Evolutionary conservation across 768 basidiomycete species (phyloP).

Genomic region (Symmetrospora coprosmae): DNA sequence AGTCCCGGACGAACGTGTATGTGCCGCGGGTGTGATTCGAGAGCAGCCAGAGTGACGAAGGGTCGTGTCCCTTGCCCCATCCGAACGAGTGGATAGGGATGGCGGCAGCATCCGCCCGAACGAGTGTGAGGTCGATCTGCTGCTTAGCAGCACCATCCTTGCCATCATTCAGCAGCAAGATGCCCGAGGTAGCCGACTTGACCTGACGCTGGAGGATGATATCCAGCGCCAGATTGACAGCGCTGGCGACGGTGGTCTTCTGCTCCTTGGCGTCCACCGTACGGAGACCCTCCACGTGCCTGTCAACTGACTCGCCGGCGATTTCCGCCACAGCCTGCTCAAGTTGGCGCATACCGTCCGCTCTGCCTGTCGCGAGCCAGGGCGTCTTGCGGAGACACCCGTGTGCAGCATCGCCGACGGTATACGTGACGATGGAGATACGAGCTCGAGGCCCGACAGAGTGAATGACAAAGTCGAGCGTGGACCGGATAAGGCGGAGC

Average conservation of each 20-base stretch:
- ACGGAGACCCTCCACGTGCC: conserved; percentile 49
- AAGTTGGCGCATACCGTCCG: conserved; percentile 24
- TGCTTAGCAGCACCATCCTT: conserved; percentile 80
- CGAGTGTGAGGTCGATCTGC: conserved; percentile 96
- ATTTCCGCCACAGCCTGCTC: conserved; percentile 26
- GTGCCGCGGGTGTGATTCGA: conserved; percentile 95
- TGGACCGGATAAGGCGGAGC: conserved; percentile 69
- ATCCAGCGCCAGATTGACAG: conserved; percentile 92
- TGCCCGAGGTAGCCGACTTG: conserved; percentile 75
- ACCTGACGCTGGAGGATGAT: conserved; percentile 82
- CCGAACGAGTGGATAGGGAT: conserved; percentile 95
- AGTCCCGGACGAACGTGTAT: conserved; percentile 95
- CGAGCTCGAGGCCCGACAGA: conserved; percentile 65
- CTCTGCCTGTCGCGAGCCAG: conserved; percentile 53
- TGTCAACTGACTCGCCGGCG: conserved; percentile 33
- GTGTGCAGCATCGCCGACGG: conserved; percentile 35
- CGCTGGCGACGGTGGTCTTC: conserved; percentile 92
- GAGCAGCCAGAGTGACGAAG: conserved; percentile 94
- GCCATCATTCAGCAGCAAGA: conserved; percentile 84
- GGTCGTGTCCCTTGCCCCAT: conserved; percentile 92
- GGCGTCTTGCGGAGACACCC: conserved; percentile 85
- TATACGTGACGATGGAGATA: conserved; percentile 79
- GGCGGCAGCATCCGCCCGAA: conserved; percentile 88
- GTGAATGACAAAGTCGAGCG: conserved; percentile 71
- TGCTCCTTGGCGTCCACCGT: conserved; percentile 70